Conservation (phyloP, 202 grass and related monocot species). For the Zizania palustris region DNA sequence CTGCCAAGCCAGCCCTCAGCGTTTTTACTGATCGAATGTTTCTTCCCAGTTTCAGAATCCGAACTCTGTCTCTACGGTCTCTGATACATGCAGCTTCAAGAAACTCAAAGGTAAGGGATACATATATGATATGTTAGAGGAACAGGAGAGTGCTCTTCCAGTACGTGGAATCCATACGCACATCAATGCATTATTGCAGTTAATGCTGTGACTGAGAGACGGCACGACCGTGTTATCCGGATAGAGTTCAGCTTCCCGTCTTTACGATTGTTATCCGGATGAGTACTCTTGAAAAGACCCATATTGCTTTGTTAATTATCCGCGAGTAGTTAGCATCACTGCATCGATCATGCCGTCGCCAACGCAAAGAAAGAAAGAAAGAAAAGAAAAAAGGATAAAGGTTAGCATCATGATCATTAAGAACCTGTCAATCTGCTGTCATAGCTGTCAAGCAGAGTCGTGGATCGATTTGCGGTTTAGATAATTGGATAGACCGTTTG, state of each 20-base stretch:
- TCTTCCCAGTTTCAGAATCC: not conserved
- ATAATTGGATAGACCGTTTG: not conserved
- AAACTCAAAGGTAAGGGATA: not conserved
- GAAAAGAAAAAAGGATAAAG: not conserved
- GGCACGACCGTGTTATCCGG: not conserved
- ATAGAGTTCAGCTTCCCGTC: constrained; percentile 2
- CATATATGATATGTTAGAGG: no score
- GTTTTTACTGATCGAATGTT: no score
- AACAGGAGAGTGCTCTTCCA: not conserved
- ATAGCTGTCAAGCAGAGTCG: constrained; percentile 20
- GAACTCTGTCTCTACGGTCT: not conserved
- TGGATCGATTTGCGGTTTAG: not conserved
- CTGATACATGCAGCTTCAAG: not conserved
- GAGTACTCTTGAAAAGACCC: not conserved
- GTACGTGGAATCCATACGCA: not conserved
- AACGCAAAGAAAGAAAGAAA: not conserved
- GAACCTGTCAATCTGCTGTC: not conserved
- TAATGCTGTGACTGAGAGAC: not conserved
- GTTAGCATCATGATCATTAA: constrained; percentile 31
- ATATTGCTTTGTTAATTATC: constrained; percentile 13
- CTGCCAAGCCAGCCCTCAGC: not conserved
- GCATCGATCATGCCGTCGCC: constrained; percentile 23
- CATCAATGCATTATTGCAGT: not conserved
- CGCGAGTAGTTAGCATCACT: constrained; percentile 4
- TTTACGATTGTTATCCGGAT: constrained; percentile 21